Evolutionary conservation across 495 filamentous ascomycete species (phyloP), one percentile per base, ranked within the genome.

Genomic region (Daldinia grandis): DNA sequence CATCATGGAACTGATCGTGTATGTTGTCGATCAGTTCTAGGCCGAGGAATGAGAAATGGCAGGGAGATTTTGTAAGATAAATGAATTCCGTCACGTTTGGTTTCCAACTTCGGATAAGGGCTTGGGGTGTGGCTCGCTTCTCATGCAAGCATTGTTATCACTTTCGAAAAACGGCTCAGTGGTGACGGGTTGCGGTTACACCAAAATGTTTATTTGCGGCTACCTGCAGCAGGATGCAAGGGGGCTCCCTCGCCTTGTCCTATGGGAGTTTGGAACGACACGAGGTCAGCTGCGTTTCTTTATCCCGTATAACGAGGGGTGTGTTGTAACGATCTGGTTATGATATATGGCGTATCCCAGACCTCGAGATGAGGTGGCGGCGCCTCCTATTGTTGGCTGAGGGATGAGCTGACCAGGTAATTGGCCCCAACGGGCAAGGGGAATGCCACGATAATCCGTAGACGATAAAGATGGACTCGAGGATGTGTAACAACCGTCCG

Each of bases 1-100:
- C 84, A 86, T 85, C 35, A 69, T 81, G 5, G n/a, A 69, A 63
- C 14, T 19, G 33, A 33, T 28, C n/a, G 38, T 42, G 28, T 58
- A 17, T 12, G 60, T 15, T 21, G 59, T 51, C 8, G 14, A 56
- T 17, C 40, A 31, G 30, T 30, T 24, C 47, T 56, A 53, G 28
- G 19, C 10, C 37, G 40, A 21, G 25, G n/a, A 54, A 33, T 30
- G 42, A 40, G 5, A 27, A 19, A 53, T 35, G 15, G 25, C 25
- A n/a, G 44, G 56, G 28, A 12, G 12, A 9, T 38, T 33, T 56
- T 7, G 10, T 15, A 47, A 64, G 59, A 56, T 57, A 47, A 68
- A 51, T 25, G 37, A 47, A 49, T 42, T 28, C 37, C 8, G 28
- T 12, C n/a, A 49, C 31, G 31, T 1, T 28, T 12, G 1, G 25